Percentiles rank a stretch among this genome's conserved stretches.
Conservation (phyloP, 2,329 filamentous ascomycete genomes). For the Paramyrothecium sp. region DNA sequence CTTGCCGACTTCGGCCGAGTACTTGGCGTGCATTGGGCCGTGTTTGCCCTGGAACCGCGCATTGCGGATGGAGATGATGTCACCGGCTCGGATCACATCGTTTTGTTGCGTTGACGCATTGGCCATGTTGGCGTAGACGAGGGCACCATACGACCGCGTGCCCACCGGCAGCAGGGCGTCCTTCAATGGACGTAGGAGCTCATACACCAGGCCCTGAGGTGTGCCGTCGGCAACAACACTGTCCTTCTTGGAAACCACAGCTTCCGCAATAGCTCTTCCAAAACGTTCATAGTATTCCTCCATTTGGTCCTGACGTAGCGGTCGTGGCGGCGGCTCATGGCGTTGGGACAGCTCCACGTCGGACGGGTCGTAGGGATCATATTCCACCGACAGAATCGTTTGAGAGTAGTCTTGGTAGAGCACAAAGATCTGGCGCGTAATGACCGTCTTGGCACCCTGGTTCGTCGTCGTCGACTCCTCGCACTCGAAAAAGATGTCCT, state of each 20-base stretch:
- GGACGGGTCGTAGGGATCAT: constrained; percentile 70
- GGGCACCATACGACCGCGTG: constrained; percentile 83
- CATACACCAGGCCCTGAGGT: constrained; percentile 72
- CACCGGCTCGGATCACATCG: constrained; percentile 90
- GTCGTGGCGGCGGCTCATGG: constrained; percentile 79
- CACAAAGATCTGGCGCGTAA: constrained; percentile 82
- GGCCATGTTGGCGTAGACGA: constrained; percentile 92
- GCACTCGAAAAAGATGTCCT: constrained; percentile 78
- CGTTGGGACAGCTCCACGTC: constrained; percentile 79
- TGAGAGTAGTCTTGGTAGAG: constrained; percentile 96
- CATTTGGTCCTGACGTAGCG: constrained; percentile 87
- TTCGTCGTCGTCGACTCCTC: constrained; percentile 73
- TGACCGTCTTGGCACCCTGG: constrained; percentile 65
- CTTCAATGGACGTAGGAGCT: constrained; percentile 71
- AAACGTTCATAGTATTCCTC: constrained; percentile 82
- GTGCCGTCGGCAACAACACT: constrained; percentile 81
- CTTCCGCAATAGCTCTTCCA: constrained; percentile 73
- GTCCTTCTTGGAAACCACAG: constrained; percentile 71
- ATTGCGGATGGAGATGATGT: constrained; percentile 91
- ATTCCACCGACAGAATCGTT: constrained; percentile 79
- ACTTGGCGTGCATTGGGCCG: constrained; percentile 93
- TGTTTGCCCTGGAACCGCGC: constrained; percentile 94
- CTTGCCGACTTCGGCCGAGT: constrained; percentile 83
- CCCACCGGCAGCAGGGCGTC: constrained; percentile 81
- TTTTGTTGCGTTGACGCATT: constrained; percentile 88